Base-by-base conservation (phyloP, 305 asterid genomes). In the Rubia tinctorum region DNA sequence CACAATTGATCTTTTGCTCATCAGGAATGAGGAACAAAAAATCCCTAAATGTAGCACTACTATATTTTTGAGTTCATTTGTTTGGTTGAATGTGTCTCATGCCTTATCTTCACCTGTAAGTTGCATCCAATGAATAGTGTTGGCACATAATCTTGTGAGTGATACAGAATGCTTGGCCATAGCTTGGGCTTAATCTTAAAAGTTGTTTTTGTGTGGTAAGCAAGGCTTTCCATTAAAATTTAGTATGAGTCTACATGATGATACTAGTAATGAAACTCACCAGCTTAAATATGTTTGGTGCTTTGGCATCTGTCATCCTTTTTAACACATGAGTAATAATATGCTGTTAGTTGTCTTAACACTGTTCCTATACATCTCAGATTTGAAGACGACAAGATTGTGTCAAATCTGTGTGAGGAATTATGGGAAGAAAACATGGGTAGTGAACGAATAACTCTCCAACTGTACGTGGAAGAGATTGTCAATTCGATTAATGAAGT, bases 391-490 rank as follows among this genome's bases (percentile, higher is more conserved):
- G 98, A 95, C 83, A 95, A 91, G 82, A 79, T 70, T 62, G 94
- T 95, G 68, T 90, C 98, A 74, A 81, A 80, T 82, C 80, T 92
- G 65, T 95, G 87, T 34, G 96, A 89, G 84, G 99, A 95, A 87
- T 80, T 95, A 77, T 95, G 98, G 98, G 98, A 91, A 78, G 99
- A 95, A 82, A 92, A 91, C 86, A 88, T 92, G 97, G 89, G 96
- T 87, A 91, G 95, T 61, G 99, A 92, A 80, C 83, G 96, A 77
- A 82, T 87, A 72, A 89, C 96, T 60, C 98, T 95, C 71, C 96
- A 90, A 79, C 79, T 95, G 65, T 95, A 92, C 84, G 72, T 95
- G 88, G 96, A 74, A 80, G 99, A 95, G 87, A 87, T 92, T 69
- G 95, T 90, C 76, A 78, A 83, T 80, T 95, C 92, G 74, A 83